Evolutionary conservation across 1,139 yeast species (phyloP), one percentile per base, ranked within the genome.

Genomic region (Protomyces inouyei): DNA sequence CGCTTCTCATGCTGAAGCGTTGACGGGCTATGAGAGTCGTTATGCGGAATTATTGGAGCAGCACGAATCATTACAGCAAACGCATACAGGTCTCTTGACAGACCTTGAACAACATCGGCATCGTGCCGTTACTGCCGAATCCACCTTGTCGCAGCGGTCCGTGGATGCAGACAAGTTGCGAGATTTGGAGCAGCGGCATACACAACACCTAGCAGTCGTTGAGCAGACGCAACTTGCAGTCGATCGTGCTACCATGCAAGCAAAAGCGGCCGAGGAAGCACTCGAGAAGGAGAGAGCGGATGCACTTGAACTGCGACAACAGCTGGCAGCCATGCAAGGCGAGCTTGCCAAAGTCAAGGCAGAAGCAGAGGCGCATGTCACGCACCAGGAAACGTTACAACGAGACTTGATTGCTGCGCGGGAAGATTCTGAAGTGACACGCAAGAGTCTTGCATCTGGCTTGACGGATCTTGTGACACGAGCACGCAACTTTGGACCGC

Each of bases 171-270:
- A 12, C 10, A 59, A 59, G 53, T 25, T 59, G 32, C 37, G 35
- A 18, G 63, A 59, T 18, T 37, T 59, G 14, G 63, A 59, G n/a
- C 57, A 25, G 18, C 43, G 40, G 18, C 63, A 59, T 40, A 38
- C 63, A 36, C 53, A 52, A 25, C 63, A 59, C 25, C n/a, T 59
- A 3, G 45, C 43, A 2, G 63, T 55, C 3, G 53, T 59, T 18
- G 57, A 38, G 28, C 35, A 32, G 45, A 40, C 38, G 25, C 53
- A 59, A 16, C 28, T 23, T 9, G 63, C 63, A 2, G 35, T 55
- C 21, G 52, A 55, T 5, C 52, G 57, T 12, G 63, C 63, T 8
- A 59, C 63, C 16, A 35, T 25, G 9, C 63, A 55, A 14, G 63
- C 63, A 2, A 32, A 37, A 21, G 35, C 38, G 3, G 63, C 63